Percentiles rank a stretch among this genome's conserved stretches.
phyloP scores from a whole-genome alignment of 1,139 yeast species.

The Blastobotrys ciferrii region DNA sequence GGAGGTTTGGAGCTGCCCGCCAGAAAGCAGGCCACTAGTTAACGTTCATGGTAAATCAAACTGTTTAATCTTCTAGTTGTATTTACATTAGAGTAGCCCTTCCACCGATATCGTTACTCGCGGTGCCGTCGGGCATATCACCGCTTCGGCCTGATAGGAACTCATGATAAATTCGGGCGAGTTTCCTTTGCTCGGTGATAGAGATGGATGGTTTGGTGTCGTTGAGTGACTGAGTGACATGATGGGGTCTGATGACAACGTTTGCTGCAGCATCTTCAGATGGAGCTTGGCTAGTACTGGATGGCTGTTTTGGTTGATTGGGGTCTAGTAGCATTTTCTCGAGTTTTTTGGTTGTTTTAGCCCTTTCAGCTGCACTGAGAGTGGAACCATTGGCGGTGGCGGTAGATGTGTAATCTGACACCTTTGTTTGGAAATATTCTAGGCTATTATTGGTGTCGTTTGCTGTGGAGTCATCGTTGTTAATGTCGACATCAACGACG shows the following conservation, averaged over 20 bases:
- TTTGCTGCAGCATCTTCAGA: constrained; percentile 14
- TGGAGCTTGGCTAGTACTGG: background rate
- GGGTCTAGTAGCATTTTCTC: constrained; percentile 12
- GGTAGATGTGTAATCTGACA: background rate
- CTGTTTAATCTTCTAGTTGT: too few relatives aligned
- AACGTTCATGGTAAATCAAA: too few relatives aligned
- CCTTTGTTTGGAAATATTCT: constrained; percentile 41
- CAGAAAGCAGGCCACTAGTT: too few relatives aligned
- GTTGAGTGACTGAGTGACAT: constrained; percentile 60
- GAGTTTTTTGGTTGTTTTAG: constrained; percentile 24
- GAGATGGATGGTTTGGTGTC: constrained; percentile 92
- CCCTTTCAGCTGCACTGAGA: constrained; percentile 41
- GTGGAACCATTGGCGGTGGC: constrained; percentile 5
- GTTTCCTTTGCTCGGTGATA: constrained; percentile 60
- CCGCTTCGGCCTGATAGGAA: constrained; percentile 83
- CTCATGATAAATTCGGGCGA: constrained; percentile 62
- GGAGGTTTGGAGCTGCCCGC: too few relatives aligned
- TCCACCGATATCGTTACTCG: constrained; percentile 83
- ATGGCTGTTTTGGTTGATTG: constrained; percentile 6
- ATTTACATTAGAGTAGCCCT: constrained; percentile 66
- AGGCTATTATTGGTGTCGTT: constrained; percentile 18
- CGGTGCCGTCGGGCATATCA: constrained; percentile 82
- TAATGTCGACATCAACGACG: constrained; percentile 45
- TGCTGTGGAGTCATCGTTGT: constrained; percentile 30
- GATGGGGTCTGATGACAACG: constrained; percentile 49